Evolutionary conservation across 73 alveolate genomes (phyloP).

Genomic region (Tetrahymena thermophila): DNA sequence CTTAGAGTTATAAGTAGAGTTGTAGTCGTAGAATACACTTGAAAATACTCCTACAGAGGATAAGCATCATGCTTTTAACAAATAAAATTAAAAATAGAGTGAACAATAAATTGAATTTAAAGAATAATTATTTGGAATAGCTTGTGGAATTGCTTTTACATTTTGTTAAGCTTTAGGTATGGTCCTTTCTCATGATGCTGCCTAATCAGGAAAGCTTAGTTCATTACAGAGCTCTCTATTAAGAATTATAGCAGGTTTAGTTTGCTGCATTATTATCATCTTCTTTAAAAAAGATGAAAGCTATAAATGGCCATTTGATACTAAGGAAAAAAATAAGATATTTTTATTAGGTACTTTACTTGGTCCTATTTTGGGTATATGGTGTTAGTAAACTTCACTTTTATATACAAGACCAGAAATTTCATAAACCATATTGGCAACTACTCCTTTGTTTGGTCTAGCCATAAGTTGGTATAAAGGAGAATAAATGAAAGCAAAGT

Average conservation of each 20-base stretch:
- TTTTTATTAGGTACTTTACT: background rate
- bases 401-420: background rate
- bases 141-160: background rate
- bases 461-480: background rate
- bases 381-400: background rate
- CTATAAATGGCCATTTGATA: background rate
- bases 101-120: background rate
- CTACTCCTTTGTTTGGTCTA: background rate
- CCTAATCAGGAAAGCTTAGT: background rate
- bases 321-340: background rate
- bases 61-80: background rate
- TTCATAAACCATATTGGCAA: background rate
- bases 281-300: background rate
- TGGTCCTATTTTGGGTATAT: background rate
- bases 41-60: background rate
- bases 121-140: background rate
- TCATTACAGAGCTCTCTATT: background rate
- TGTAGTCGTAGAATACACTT: background rate
- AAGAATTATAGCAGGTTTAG: background rate
- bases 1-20: background rate
- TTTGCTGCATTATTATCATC: background rate
- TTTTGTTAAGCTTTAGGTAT: background rate
- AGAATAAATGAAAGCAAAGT: background rate
- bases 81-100: background rate
- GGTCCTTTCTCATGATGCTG: background rate